Base-by-base conservation (phyloP, 345 rosid genomes). In the Orychophragmus violaceus region DNA sequence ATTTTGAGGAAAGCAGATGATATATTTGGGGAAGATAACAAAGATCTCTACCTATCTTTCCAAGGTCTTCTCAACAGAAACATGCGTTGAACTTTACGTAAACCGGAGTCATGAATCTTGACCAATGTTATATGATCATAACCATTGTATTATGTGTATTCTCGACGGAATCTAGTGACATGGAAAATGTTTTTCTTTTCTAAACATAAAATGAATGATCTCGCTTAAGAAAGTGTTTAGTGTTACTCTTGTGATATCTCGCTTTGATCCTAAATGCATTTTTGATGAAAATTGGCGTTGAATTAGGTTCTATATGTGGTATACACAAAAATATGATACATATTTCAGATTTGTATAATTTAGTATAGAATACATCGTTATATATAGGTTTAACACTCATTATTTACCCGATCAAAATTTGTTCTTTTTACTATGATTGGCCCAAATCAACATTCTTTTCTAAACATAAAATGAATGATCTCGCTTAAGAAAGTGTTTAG, bases 1-100 rank as follows among this genome's bases (percentile, higher is more conserved):
- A 93, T 96, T 64, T 82, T 90, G 71, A 84, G 84, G 81, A 93
- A 90, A 77, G 97, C 97, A 30, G 98, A 86, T 64, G 96, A 86
- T 72, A 88, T 90, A 72, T 93, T 93, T 77, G 98, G 98, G 64
- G 79, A 75, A 9, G 96, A 93, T 17, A 86, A 84, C 83, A 88
- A 85, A 78, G 97, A 93, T 81, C 93, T 93, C 36, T 90, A 78
- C 52, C 14, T 83, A 14, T 85, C 80, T 60, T 93, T 93, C 76
- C 91, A 90, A 78, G 90, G 97, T 63, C 76, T 93, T 80, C 85
- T 93, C 63, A 85, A 70, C 73, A 89, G 88, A 41, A 93, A 82
- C 74, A 44, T 77, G 53, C 85, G 77, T 77, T 86, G 77, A 56
- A 22, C 3, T 39, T 28, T 1, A 36, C 11, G n/a, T n/a, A n/a